Evolutionary conservation across 352 stramenopile species (phyloP), one percentile per base, ranked within the genome.

Genomic region (Pelagophyceae sp.): DNA sequence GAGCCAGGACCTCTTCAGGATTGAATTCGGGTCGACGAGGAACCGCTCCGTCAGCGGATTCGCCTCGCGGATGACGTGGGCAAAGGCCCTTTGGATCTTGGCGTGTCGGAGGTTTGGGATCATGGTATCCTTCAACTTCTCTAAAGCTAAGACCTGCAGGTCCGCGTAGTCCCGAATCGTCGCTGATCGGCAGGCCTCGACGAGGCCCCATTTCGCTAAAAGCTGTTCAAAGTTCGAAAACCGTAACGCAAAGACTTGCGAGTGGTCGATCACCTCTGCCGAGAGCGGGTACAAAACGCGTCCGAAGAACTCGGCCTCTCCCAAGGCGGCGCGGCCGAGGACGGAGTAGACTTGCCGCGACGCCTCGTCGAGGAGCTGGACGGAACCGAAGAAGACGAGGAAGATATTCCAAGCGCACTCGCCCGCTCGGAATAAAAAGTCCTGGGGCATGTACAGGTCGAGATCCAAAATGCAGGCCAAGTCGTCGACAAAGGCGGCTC

Each of bases 241-340:
- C 37, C 60, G 71, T 19, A 86, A 31, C 45, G 77, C 50, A 54
- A 85, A 85, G 37, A 83, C 63, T 78, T 86, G 81, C 70, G 79
- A 81, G 64, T 79, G 72, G 61, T 82, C 79, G 23, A 67, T 67
- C 65, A 78, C 54, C 54, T 80, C 81, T 1, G 82, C 82, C 20
- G 69, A 80, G 65, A 80, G 84, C 45, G 85, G 81, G 67, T 86
- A 77, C n/a, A 82, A 77, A 38, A 84, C 80, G 32, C 82, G 80
- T 25, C 78, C 58, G 75, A 87, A 86, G 78, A 87, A 87, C 50
- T 78, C 79, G 31, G 76, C 79, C 71, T 87, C 83, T 38, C 82
- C 83, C 25, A 87, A 40, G 11, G 77, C 35, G 60, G 79, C 83
- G 38, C 77, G 19, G 17, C 77, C 80, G 0, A 87, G 79, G 50